Base-by-base conservation (phyloP, 1,284 basidiomycete genomes). In the Sporisorium graminicola region DNA sequence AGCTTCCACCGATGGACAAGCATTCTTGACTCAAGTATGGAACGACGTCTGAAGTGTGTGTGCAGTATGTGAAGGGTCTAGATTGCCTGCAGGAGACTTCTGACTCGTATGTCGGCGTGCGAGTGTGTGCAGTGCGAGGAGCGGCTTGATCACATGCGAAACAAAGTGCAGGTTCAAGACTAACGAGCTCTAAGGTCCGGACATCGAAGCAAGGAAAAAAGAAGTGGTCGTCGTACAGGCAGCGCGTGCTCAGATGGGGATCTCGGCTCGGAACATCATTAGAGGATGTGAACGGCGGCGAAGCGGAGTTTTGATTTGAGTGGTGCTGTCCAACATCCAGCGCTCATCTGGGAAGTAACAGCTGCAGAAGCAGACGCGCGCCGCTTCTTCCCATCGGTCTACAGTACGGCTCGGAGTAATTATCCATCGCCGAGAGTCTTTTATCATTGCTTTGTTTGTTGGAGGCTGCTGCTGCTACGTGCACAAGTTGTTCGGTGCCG, bases 271-370 rank as follows among this genome's bases (percentile, higher is more conserved):
- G 37, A 40, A 40, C 37, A 18, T 40, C 10, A 10, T 31, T 31
- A 31, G 5, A 5, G 29, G 29, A 31, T 40, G 5, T 40, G 37
- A 18, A 35, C 50, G 50, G 50, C 20, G 50, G 50, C 20, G 50
- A 51, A 51, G 50, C 50, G 50, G 50, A 51, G 50, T 35, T 51
- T 29, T 24, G 44, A 22, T 24, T 16, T 4, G 8, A 4, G 5
- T 7, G 24, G 26, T 47, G 35, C 24, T 47, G 46, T 27, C 29
- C 47, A 49, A 49, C 47, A 47, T 47, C 44, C 44, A 47, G 26
- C 13, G 24, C 14, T n/a, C n/a, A n/a, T n/a, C n/a, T n/a, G n/a
- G n/a, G n/a, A n/a, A n/a, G n/a, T n/a, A n/a, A n/a, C n/a, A n/a
- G n/a, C n/a, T n/a, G n/a, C n/a, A n/a, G n/a, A n/a, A n/a, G n/a